Evolutionary conservation across 2,329 filamentous ascomycete species (phyloP).

Genomic region (Colletotrichum abscissum): DNA sequence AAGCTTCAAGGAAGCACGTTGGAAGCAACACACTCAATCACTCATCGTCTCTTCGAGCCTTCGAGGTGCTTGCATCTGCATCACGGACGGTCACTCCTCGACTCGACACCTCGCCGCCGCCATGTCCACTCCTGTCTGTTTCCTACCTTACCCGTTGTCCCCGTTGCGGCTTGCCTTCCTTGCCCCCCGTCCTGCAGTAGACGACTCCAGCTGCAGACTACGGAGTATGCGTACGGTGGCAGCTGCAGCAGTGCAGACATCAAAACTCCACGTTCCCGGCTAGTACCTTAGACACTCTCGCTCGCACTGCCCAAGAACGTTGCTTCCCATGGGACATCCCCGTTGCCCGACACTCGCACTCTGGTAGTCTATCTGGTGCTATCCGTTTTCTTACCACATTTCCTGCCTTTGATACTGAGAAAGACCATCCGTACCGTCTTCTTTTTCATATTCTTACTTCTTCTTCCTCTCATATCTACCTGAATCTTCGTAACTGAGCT

Average conservation of each 20-base stretch:
- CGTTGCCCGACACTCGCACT: slow-evolving; percentile 8
- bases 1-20: slow-evolving; percentile 22
- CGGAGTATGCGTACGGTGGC: too few relatives aligned
- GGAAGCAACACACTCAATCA: slow-evolving; percentile 1
- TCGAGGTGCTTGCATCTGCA: slow-evolving; percentile 4
- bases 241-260: neutral
- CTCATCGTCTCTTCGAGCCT: too few relatives aligned
- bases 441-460: neutral
- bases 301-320: neutral
- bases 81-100: slow-evolving; percentile 6
- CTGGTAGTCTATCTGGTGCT: neutral
- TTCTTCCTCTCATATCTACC: neutral
- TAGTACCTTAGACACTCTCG: neutral
- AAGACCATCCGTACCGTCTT: neutral
- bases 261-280: neutral
- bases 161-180: neutral
- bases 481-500: neutral
- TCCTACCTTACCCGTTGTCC: neutral
- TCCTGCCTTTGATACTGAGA: neutral
- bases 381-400: neutral
- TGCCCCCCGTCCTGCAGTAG: slow-evolving; percentile 2
- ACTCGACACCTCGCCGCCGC: slow-evolving; percentile 3
- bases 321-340: slow-evolving; percentile 15
- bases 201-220: neutral
- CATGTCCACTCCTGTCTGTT: neutral